phyloP scores from a whole-genome alignment of 2,329 filamentous ascomycete genomes.

The Pseudogymnoascus pannorum region DNA sequence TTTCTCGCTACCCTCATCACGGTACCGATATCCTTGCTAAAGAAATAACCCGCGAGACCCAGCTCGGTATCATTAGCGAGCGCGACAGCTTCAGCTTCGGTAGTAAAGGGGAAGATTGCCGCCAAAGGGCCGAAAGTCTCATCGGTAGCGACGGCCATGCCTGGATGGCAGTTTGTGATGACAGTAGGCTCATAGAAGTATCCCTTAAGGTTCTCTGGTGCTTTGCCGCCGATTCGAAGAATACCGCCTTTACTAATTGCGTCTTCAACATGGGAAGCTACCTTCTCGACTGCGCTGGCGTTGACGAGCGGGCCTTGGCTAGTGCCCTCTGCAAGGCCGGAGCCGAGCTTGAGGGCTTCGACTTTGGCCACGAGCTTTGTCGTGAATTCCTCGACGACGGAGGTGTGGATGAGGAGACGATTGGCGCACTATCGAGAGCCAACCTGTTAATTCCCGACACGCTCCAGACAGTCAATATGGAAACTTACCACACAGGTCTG shows the following conservation, averaged over 20 bases:
- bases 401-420: constrained; percentile 55
- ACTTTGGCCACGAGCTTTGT: constrained; percentile 46
- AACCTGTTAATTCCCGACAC: not conserved
- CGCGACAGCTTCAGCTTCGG: constrained; percentile 55
- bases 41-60: constrained; percentile 60
- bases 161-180: constrained; percentile 48
- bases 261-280: constrained; percentile 53
- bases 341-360: constrained; percentile 50
- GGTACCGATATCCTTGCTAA: constrained; percentile 61
- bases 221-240: constrained; percentile 52
- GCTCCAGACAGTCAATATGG: not conserved
- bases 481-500: constrained; percentile 52
- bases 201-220: constrained; percentile 42
- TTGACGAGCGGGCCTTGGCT: constrained; percentile 57
- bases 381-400: constrained; percentile 55
- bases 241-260: constrained; percentile 56
- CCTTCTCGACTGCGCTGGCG: constrained; percentile 48
- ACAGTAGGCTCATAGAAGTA: constrained; percentile 68
- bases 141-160: constrained; percentile 46
- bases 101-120: constrained; percentile 58
- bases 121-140: constrained; percentile 61
- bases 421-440: constrained; percentile 37
- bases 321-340: constrained; percentile 48
- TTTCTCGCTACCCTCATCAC: constrained; percentile 60
- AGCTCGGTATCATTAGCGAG: constrained; percentile 53